A percentile compares a stretch with the other conserved stretches of the same genome.
Conservation (phyloP, 2,329 filamentous ascomycete genomes). For the Claviceps quebecensis region DNA sequence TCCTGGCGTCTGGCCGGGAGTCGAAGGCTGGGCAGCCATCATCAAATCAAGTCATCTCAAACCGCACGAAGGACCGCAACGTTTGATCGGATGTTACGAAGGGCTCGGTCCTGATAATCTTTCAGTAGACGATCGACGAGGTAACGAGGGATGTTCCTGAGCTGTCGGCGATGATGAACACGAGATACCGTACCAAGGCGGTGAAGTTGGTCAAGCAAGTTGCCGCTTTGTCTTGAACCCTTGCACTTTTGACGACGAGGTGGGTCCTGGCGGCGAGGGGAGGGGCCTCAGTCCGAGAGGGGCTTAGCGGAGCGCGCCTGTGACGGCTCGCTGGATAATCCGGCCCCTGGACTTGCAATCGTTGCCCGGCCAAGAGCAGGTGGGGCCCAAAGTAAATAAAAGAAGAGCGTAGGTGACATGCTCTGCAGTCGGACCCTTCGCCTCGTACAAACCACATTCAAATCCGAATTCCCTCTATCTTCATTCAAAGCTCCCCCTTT, state of each 20-base stretch:
- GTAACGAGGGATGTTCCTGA: neutral
- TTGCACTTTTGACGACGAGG: neutral
- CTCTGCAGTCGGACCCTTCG: slow-evolving; percentile 10
- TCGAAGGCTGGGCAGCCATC: slow-evolving; percentile 31
- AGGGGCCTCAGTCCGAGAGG: neutral
- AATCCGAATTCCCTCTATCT: slow-evolving; percentile 9
- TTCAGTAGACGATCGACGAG: neutral
- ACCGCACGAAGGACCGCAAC: neutral
- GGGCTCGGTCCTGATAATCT: neutral
- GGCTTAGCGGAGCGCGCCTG: neutral
- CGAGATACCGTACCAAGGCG: neutral
- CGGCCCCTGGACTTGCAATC: neutral
- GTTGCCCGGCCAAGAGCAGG: slow-evolving; percentile 23
- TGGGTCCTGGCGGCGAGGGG: neutral
- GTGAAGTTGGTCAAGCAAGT: neutral
- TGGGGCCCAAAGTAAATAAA: slow-evolving; percentile 34
- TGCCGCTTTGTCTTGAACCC: neutral
- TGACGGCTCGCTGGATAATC: slow-evolving; percentile 6
- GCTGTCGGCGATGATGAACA: neutral
- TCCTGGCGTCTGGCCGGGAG: slow-evolving; percentile 26
- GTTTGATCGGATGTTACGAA: neutral
- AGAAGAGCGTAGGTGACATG: slow-evolving; percentile 16
- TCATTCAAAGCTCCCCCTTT: neutral
- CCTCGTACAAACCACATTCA: slow-evolving; percentile 12
- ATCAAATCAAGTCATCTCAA: slow-evolving; percentile 8